Evolutionary conservation across 768 basidiomycete genomes (phyloP), one percentile per base, ranked within the genome.

Genomic region (Saitozyma sp.): DNA sequence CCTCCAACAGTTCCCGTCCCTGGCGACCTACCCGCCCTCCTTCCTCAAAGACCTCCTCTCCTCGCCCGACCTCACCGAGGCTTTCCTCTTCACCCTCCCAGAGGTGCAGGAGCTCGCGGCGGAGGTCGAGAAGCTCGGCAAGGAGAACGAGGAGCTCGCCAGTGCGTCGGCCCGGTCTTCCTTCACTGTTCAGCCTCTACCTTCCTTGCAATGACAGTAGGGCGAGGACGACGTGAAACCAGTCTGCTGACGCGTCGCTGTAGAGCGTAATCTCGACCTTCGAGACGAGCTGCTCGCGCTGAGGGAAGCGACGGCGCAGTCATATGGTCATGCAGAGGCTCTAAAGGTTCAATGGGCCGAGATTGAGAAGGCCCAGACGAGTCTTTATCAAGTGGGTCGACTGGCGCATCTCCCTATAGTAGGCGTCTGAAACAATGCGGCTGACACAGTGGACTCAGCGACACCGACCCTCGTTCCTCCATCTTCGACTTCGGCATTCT

Each of bases 71-170:
- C 93, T 93, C 77, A 93, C 94, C 67, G 89, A 94, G 76, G 89
- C 93, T 8, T 82, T 89, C 64, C 88, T 98, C 66, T 89, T 93
- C 78, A 86, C 90, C 0, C 80, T 95, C 9, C 82, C 86, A 2
- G 82, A 83, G 37, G 91, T 95, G 46, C 88, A 88, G 71, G 83
- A 84, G 14, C 82, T 92, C 61, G 88, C 92, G 66, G 84, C 86
- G 63, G 85, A 86, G 0, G 90, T 93, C 70, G 83, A 88, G 10
- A 88, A 89, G 66, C 84, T 95, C 0, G 89, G 90, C 8, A 82
- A 84, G 77, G 91, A 91, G 43, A 96, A 97, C 69, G 89, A 92
- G 70, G 84, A 86, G 8, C 87, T 97, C 55, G 91, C 93, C 11
- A 83, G 92, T 94, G 71, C 69, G 92, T 63, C 19, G 13, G 20